Evolutionary conservation across 1,284 basidiomycete genomes (phyloP), one percentile per base, ranked within the genome.

Genomic region (Rhodotorula sp.): DNA sequence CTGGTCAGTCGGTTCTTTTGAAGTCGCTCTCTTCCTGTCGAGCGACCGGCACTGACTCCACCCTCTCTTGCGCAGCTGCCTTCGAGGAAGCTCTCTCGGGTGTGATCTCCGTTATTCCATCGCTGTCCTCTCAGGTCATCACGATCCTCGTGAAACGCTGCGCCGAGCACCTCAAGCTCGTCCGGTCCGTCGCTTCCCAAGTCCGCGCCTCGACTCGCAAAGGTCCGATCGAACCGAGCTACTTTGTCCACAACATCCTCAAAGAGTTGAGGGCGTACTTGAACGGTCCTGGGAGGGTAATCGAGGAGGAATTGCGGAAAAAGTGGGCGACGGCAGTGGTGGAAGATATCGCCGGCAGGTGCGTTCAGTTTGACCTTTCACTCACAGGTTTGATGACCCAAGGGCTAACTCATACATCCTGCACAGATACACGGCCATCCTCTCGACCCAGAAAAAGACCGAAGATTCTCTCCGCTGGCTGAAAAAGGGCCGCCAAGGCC

Each of bases 131-230:
- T 26, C 88, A 90, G 72, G 87, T 94, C 66, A 81, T 90, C n/a
- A 79, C 83, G 7, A 88, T 95, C 67, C 83, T 98, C 31, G 87
- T 87, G 10, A 86, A 87, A 63, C 88, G 92, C 20, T 92, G 90
- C 75, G 89, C 88, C 72, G 94, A 97, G 76, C 89, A 91, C 5
- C 86, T 99, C 57, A 87, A 91, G 51, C 88, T 91, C 16, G 91
- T 97, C 62, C 87, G 92, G 60, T 91, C 91, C 0, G 91, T 97
- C 76, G 91, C 92, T 0, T 90, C 90, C 1, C 91, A 93, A 76
- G 91, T 92, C 77, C 86, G 92, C 65, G 90, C 90, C 0, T 90
- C 73, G n/a, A 72, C 90, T 86, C 75, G 71, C 29, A 47, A 56
- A 5, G 61, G 67, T 8, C 46, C 52, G 29, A 61, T 84, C 75